Evolutionary conservation across 768 basidiomycete species (phyloP).

Genomic region (Strobilomyces echinocephalus): DNA sequence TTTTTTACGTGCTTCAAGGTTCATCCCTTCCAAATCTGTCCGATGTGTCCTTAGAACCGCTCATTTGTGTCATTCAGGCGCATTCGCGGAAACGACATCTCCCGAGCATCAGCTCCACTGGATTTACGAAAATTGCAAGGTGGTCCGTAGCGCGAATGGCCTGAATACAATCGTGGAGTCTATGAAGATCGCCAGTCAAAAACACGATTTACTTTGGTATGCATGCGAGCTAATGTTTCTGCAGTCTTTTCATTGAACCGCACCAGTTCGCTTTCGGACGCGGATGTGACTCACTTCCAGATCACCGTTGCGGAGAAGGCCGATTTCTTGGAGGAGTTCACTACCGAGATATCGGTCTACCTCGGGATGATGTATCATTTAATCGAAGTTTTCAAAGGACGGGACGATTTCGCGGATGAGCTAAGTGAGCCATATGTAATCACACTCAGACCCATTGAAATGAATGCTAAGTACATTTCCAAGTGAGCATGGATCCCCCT

Average conservation of each 20-base stretch:
- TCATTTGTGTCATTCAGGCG: conserved; percentile 46
- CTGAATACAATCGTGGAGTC: conserved; percentile 79
- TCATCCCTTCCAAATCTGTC: neutral
- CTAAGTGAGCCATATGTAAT: conserved; percentile 61
- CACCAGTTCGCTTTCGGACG: conserved; percentile 67
- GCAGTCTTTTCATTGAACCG: conserved; percentile 1
- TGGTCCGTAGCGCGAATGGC: conserved; percentile 80
- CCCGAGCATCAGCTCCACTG: conserved; percentile 94
- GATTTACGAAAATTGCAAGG: conserved; percentile 91
- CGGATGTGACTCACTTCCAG: conserved; percentile 65
- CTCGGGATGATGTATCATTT: conserved; percentile 94
- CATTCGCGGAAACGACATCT: conserved; percentile 85
- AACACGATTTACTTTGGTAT: conserved; percentile 81
- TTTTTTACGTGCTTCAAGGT: conserved; percentile 95
- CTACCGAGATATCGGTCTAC: conserved; percentile 89
- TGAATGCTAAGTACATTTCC: conserved; percentile 5
- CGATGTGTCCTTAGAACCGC: neutral
- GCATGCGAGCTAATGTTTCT: conserved; percentile 1
- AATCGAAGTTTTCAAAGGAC: conserved; percentile 88
- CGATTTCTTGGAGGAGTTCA: conserved; percentile 83
- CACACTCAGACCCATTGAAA: neutral
- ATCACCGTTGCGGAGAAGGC: conserved; percentile 66
- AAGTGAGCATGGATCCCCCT: conserved; percentile 95
- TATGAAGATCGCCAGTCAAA: conserved; percentile 83
- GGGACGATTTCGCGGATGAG: conserved; percentile 94